Evolutionary conservation across 352 stramenopile genomes (phyloP).

Genomic region (Phytophthora ramorum): DNA sequence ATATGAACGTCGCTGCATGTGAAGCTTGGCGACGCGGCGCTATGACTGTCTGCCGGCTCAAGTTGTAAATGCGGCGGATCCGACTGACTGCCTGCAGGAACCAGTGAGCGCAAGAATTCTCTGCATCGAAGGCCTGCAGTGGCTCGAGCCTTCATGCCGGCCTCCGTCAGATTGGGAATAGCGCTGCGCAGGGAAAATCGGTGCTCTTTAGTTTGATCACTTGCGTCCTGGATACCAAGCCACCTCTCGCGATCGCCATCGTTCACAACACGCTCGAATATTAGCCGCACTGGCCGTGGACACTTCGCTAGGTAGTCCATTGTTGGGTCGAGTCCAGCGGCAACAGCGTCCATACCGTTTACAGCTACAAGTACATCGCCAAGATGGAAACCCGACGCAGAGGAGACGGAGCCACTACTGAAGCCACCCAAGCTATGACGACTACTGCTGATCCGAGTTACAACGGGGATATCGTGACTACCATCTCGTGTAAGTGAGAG

Average conservation of each 20-base stretch:
- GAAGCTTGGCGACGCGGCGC: background rate
- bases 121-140: constrained; percentile 25
- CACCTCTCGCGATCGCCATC: constrained; percentile 15
- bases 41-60: background rate
- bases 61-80: constrained; percentile 1
- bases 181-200: constrained; percentile 15
- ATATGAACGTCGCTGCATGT: constrained; percentile 41
- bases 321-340: constrained; percentile 44
- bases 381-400: constrained; percentile 27
- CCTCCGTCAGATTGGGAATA: constrained; percentile 11
- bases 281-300: constrained; percentile 51
- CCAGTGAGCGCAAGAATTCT: constrained; percentile 20
- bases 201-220: constrained; percentile 27
- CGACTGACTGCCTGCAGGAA: constrained; percentile 9
- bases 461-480: constrained; percentile 51
- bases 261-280: constrained; percentile 54
- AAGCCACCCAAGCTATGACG: background rate
- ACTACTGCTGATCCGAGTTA: constrained; percentile 39
- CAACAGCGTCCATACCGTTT: constrained; percentile 58
- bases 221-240: constrained; percentile 23
- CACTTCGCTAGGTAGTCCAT: constrained; percentile 47
- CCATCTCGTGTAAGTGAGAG: constrained; percentile 56
- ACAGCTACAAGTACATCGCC: constrained; percentile 67
- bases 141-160: constrained; percentile 13
- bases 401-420: constrained; percentile 1